A percentile compares a stretch with the other conserved stretches of the same genome.
Conservation (phyloP, 805 yeast species). For the Huiozyma sinensis region DNA sequence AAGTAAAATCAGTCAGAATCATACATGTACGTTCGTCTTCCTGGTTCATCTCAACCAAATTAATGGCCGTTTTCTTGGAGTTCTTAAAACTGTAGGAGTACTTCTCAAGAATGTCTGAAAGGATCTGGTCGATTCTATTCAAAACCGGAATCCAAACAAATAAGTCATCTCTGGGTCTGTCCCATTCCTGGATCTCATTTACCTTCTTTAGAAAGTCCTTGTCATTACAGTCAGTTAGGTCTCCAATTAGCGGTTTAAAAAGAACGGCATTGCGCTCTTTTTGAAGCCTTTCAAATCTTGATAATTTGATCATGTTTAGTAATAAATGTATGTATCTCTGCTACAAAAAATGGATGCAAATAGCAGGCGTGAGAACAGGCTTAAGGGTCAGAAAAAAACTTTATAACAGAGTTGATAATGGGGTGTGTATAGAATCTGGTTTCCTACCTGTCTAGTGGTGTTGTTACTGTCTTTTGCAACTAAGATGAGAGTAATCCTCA, state of each 20-base stretch:
- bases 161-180: conserved; percentile 56
- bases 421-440: too few species aligned
- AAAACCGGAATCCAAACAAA: conserved; percentile 68
- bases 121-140: conserved; percentile 61
- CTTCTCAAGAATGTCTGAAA: conserved; percentile 43
- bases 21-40: conserved; percentile 40
- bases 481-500: too few species aligned
- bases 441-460: too few species aligned
- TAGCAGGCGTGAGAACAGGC: too few species aligned
- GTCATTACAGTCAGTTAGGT: conserved; percentile 30
- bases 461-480: too few species aligned
- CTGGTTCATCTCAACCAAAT: conserved; percentile 34
- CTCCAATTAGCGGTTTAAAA: conserved; percentile 29
- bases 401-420: too few species aligned
- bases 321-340: too few species aligned
- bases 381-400: too few species aligned
- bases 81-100: conserved; percentile 30
- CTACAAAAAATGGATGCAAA: too few species aligned
- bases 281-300: conserved; percentile 23
- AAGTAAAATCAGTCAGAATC: conserved; percentile 51
- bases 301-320: conserved; percentile 19
- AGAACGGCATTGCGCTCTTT: conserved; percentile 36
- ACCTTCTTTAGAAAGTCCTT: conserved; percentile 34
- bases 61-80: conserved; percentile 36
- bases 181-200: conserved; percentile 38